These are phyloP conservation scores for Keqinozyma sinolaborantium DNA, from an alignment of 1,139 yeast genomes.

Conservation along the genomic window DNA sequence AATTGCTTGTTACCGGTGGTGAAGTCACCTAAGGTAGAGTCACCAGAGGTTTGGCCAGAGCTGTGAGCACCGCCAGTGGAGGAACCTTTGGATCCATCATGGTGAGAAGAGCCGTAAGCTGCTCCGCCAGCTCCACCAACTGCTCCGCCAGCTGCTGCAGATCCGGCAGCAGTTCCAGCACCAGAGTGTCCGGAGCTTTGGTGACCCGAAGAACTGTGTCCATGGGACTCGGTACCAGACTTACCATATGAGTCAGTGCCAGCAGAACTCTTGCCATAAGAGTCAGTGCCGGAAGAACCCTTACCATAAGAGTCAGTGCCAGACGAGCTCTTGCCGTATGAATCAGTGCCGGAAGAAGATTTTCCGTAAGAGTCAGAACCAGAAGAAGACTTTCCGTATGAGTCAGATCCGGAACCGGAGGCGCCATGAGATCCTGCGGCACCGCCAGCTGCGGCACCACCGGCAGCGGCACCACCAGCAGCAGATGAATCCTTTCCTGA, in stretches of 20 bases:
- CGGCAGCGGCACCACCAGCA: conserved; percentile 7
- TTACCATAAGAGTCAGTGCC: conserved; percentile 8
- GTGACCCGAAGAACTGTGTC: conserved; percentile 7
- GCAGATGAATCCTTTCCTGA: conserved; percentile 7
- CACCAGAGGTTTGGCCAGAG: conserved; percentile 3
- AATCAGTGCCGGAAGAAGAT: conserved; percentile 6
- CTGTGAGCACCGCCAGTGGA: conserved; percentile 3
- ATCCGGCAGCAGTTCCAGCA: conserved; percentile 5
- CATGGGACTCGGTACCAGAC: conserved; percentile 10
- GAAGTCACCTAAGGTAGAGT: conserved; percentile 13
- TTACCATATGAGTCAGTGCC: conserved; percentile 4
- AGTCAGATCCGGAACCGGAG: conserved; percentile 10
- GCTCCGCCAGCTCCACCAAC: conserved; percentile 5
- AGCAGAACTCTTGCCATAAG: conserved; percentile 3
- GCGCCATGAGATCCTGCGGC: conserved; percentile 12
- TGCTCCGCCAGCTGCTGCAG: conserved; percentile 3
- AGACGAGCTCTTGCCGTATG: conserved; percentile 9
- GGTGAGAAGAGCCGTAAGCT: conserved; percentile 7
- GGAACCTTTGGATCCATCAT: conserved; percentile 10
- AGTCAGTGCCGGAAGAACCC: conserved; percentile 4
- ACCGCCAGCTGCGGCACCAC: conserved; percentile 9
- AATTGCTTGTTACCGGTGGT: conserved; percentile 32
- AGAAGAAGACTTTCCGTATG: conserved; percentile 8
- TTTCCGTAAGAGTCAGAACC: conserved; percentile 6
- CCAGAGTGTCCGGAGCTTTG: conserved; percentile 1